Evolutionary conservation across 352 stramenopile species (phyloP).

Genomic region (Phytophthora kernoviae): DNA sequence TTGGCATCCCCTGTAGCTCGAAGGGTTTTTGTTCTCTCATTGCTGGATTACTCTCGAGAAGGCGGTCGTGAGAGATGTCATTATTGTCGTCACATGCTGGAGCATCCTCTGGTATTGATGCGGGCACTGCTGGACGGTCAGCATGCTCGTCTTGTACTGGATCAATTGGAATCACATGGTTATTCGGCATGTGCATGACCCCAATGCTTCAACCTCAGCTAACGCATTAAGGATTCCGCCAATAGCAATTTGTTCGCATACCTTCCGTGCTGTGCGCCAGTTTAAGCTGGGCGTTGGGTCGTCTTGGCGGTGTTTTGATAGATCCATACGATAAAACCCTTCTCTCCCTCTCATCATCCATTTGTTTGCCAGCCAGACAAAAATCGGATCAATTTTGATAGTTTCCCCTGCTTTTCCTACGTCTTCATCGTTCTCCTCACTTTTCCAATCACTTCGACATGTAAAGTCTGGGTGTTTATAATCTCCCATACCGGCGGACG

Average conservation of each 20-base stretch:
- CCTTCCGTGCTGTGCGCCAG: constrained; percentile 10
- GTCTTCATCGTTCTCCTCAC: constrained; percentile 12
- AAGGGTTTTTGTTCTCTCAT: background rate
- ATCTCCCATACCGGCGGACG: background rate
- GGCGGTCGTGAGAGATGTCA: background rate
- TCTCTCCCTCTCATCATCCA: constrained; percentile 4
- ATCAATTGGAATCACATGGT: background rate
- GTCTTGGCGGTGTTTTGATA: constrained; percentile 4
- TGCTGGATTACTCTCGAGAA: background rate
- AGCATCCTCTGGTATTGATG: background rate
- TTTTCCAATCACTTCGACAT: constrained; percentile 9
- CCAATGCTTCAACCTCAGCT: constrained; percentile 17
- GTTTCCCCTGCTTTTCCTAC: background rate
- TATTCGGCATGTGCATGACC: constrained; percentile 9
- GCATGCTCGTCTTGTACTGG: background rate
- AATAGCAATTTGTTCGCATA: constrained; percentile 11
- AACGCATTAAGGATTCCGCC: constrained; percentile 27
- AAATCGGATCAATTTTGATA: constrained; percentile 1
- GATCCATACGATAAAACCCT: constrained; percentile 19
- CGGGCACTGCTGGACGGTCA: background rate
- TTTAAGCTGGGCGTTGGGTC: constrained; percentile 3
- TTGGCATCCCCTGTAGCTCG: background rate
- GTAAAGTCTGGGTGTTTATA: background rate
- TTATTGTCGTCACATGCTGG: constrained; percentile 10
- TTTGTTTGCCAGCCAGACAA: constrained; percentile 5